Base-by-base conservation (phyloP, 805 yeast species). In the Limtongia smithiae region DNA sequence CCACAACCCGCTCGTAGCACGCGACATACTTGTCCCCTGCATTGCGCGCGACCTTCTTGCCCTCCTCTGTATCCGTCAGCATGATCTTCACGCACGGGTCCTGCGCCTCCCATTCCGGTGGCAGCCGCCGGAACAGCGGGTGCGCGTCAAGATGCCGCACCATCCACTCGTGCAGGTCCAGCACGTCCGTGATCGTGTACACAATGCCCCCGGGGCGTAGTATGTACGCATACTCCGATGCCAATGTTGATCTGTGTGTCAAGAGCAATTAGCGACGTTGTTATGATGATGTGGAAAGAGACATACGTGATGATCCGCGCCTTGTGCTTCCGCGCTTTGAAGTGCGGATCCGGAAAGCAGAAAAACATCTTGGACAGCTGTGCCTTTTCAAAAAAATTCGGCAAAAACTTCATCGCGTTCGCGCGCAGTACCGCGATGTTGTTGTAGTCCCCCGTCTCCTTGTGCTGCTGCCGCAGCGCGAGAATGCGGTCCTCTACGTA, bases 311-410 rank as follows among this genome's bases (percentile, higher is more conserved):
- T 79, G 63, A 93, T 93, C 72, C 98, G 78, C 5, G 97, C 97
- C 75, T 93, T 93, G 70, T 93, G 98, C 66, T 93, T 93, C 64
- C 97, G 77, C 68, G 88, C 95, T 67, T 93, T 93, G 75, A 93
- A 93, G 68, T 93, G 98, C 6, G 98, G 98, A 68, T 93, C 98
- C n/a, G 98, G 98, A 77, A 93, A 93, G 68, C 98, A 93, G 72
- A 93, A 93, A 71, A 93, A 93, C 78, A 93, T 86, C 73, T 91
- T 93, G 30, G 83, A 79, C 27, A 60, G 47, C 43, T 59, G 56
- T 5, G 81, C 81, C 67, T 83, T 83, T 50, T 75, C 72, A 71
- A 93, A 93, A 67, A 93, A 93, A 67, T 93, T 93, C 20, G 98
- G 97, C 55, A 89, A 70, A 64, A 93, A 93, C 68, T 93, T 93